Percentiles rank a stretch among this genome's conserved stretches.
Evolutionary conservation across 495 filamentous ascomycete species (phyloP).

Genomic region (Penicillium robsamsonii): DNA sequence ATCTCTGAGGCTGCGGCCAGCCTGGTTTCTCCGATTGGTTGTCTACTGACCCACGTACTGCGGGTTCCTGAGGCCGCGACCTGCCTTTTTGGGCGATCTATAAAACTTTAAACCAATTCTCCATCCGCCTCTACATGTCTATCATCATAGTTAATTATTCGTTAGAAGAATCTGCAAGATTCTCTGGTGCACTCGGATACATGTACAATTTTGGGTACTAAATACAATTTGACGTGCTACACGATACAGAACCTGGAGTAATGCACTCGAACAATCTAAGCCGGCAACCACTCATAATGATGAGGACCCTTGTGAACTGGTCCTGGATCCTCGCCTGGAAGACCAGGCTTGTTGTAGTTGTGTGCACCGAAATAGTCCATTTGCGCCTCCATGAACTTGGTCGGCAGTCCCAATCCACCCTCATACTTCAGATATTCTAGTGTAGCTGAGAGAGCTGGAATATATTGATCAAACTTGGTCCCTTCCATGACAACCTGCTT

Average conservation of each 20-base stretch:
- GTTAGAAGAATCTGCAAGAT: background rate
- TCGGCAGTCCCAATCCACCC: constrained; percentile 56
- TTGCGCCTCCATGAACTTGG: constrained; percentile 72
- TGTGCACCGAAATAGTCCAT: constrained; percentile 76
- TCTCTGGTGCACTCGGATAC: background rate
- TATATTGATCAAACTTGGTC: constrained; percentile 59
- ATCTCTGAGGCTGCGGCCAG: constrained; percentile 14
- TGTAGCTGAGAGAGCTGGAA: constrained; percentile 61
- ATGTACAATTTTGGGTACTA: background rate
- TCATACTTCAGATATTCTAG: constrained; percentile 71
- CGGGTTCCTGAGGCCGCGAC: constrained; percentile 16
- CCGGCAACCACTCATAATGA: constrained; percentile 45
- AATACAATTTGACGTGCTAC: background rate
- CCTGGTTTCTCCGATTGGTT: constrained; percentile 22
- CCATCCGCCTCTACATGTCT: background rate
- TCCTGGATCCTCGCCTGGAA: constrained; percentile 44
- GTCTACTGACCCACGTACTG: constrained; percentile 15
- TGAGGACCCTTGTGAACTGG: constrained; percentile 40
- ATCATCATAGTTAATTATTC: background rate
- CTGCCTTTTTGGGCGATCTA: constrained; percentile 9
- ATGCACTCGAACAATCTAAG: constrained; percentile 9
- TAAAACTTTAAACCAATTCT: background rate
- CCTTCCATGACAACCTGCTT: constrained; percentile 58
- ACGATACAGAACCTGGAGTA: background rate
- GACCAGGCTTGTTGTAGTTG: constrained; percentile 55